Base-by-base conservation (phyloP, 768 basidiomycete genomes). In the Asterophora parasitica region DNA sequence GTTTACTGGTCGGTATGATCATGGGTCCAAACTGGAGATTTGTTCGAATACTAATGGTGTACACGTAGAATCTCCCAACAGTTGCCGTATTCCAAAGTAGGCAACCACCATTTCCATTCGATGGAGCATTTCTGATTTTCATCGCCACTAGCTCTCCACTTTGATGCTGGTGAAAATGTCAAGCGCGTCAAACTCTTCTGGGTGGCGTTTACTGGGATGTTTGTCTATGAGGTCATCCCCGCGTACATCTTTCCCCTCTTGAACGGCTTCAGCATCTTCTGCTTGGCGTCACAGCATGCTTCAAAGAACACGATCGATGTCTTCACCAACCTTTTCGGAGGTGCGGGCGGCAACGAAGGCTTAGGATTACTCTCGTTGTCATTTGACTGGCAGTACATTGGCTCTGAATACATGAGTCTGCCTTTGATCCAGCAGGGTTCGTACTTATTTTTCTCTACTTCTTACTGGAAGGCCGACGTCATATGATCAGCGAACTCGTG, bases 371-470 rank as follows among this genome's bases (percentile, higher is more conserved):
- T 80, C 33, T 77, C 75, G 28, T 48, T 86, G 34, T 78, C 78
- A n/a, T 74, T 85, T 38, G 84, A 85, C 55, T 87, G 81, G 81
- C 79, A 82, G 50, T 81, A 81, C 53, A 79, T 83, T 51, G 74
- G 74, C 0, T 78, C 79, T 12, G 31, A 23, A 15, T 75, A 58
- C 46, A 74, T 79, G 77, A 77, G 74, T 49, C 62, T 69, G 23
- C 80, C 81, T 8, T 54, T 83, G 3, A 65, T 74, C 15, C 79
- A 79, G 47, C 81, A 83, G 69, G 76, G 77, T 77, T 34, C 13
- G 56, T 44, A 15, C n/a, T n/a, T 12, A n/a, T 8, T 8, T 23
- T 39, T n/a, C 42, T 3, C 19, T 35, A 19, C 9, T 19, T n/a
- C 10, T 15, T 13, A 10, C 28, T 6, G n/a, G n/a, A 19, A 35